A percentile compares a stretch with the other conserved stretches of the same genome.
These are phyloP conservation scores for Penicillium sp. DNA, from an alignment of 2,329 filamentous ascomycete genomes.

Conservation along the genomic window DNA sequence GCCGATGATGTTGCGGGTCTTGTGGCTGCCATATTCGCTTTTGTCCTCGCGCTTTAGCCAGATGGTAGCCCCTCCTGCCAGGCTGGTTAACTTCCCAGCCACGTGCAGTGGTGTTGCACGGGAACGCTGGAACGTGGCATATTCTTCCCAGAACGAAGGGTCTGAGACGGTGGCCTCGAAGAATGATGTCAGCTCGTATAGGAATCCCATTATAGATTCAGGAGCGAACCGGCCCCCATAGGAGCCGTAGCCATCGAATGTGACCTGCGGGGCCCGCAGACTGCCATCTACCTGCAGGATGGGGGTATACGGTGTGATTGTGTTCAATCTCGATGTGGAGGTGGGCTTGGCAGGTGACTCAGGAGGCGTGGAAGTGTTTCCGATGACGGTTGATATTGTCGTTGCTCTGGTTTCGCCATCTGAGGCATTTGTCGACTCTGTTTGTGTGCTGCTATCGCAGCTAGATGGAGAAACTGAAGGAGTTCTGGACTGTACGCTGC, in stretches of 20 bases:
- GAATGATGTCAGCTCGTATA: conserved; percentile 24
- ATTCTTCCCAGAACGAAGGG: conserved; percentile 28
- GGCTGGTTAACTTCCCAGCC: conserved; percentile 18
- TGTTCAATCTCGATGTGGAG: not conserved
- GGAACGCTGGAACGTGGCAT: conserved; percentile 19
- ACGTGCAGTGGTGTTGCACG: conserved; percentile 18
- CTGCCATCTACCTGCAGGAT: conserved; percentile 24
- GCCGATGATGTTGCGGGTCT: conserved; percentile 24
- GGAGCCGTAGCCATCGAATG: conserved; percentile 24
- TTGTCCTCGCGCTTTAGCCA: conserved; percentile 28
- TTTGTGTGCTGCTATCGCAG: conserved; percentile 11
- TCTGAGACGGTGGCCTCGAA: conserved; percentile 27
- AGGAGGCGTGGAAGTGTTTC: conserved; percentile 8
- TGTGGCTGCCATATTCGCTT: conserved; percentile 26
- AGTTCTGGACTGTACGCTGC: not conserved
- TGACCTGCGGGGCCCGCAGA: conserved; percentile 20
- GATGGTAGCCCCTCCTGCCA: conserved; percentile 23
- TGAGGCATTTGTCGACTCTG: conserved; percentile 9
- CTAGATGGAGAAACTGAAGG: conserved; percentile 2
- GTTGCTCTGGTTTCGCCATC: conserved; percentile 16
- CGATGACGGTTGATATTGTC: conserved; percentile 13
- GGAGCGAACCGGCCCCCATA: conserved; percentile 30
- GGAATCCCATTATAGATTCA: conserved; percentile 29
- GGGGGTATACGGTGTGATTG: conserved; percentile 19
- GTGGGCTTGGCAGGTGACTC: conserved; percentile 9